A percentile compares a stretch with the other conserved stretches of the same genome.
phyloP scores from a whole-genome alignment of 2,329 filamentous ascomycete genomes.

The Exophiala calicioides region DNA sequence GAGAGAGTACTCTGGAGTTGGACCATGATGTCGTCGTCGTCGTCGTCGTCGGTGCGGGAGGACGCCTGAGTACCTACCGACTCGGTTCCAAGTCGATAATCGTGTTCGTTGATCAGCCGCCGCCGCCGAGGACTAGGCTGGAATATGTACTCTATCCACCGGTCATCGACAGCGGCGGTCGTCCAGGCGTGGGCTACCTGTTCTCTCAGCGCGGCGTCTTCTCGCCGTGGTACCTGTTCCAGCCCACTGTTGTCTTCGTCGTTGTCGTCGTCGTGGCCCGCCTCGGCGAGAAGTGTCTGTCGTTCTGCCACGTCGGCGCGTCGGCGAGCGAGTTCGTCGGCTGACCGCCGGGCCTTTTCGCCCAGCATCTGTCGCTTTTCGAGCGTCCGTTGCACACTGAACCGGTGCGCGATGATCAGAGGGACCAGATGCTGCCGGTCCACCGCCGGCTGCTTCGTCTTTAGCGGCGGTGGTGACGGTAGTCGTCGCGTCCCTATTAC shows the following conservation, averaged over 20 bases:
- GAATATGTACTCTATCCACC: slow-evolving; percentile 18
- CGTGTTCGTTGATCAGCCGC: too few relatives aligned
- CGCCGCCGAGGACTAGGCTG: slow-evolving; percentile 3
- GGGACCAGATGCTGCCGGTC: slow-evolving; percentile 55
- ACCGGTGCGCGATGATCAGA: slow-evolving; percentile 72
- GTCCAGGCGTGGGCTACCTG: slow-evolving; percentile 16
- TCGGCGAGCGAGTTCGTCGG: background rate
- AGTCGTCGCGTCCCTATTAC: slow-evolving; percentile 21
- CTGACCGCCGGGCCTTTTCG: too few relatives aligned
- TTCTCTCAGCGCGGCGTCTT: slow-evolving; percentile 7
- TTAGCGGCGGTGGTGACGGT: too few relatives aligned
- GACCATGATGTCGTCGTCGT: too few relatives aligned
- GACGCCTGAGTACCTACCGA: too few relatives aligned
- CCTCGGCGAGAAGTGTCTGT: background rate
- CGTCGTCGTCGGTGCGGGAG: background rate
- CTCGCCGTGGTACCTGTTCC: background rate
- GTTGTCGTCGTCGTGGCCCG: background rate
- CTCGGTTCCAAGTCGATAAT: too few relatives aligned
- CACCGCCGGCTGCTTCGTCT: background rate
- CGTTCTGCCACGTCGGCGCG: background rate
- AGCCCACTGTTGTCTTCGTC: too few relatives aligned
- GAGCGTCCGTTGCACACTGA: slow-evolving; percentile 54
- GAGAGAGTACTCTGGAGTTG: too few relatives aligned
- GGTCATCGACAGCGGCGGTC: slow-evolving; percentile 11
- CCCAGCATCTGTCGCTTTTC: slow-evolving; percentile 5